Base-by-base conservation (phyloP, 1,284 basidiomycete genomes). In the Ceratobasidium papillatum region DNA sequence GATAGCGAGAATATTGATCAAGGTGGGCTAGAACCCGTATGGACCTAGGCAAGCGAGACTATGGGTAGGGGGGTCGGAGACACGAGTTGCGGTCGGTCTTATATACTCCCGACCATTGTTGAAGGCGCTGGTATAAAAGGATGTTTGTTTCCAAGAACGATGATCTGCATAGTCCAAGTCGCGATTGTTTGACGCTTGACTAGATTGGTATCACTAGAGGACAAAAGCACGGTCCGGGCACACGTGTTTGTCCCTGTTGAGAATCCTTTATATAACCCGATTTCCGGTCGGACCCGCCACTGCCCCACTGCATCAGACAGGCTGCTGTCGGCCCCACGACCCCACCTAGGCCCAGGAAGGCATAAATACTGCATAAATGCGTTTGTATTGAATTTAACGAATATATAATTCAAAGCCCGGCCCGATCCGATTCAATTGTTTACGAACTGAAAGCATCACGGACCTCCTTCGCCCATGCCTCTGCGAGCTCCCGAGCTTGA, bases 121-220 rank as follows among this genome's bases (percentile, higher is more conserved):
- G 63, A 25, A 36, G 17, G 49, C 47, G 34, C 41, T 32, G 27
- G 62, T n/a, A 30, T 9, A 14, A n/a, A 30, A 54, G 11, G 51
- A 52, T 36, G 12, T 63, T 63, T 63, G 61, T 14, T 34, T 34
- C 61, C 27, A 47, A 14, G 41, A 27, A 49, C 25, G 61, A 61
- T 5, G 56, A 38, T 59, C 32, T 59, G 11, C 36, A 59, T 41
- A 27, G 43, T 22, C 63, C 45, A 3, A 64, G 45, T 65, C 45
- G 63, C 34, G 43, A 63, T n/a, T 63, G 61, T 63, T 63, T 63
- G 61, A 63, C 61, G 61, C 61, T 63, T 49, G 41, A 25, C 61
- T 34, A 1, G 17, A 65, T 65, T 34, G 1, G 58, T 61, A 11
- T 3, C 47, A 65, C 45, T 34, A 34, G 62, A 64, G 47, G 63